A percentile compares a stretch with the other conserved stretches of the same genome.
These are phyloP conservation scores for Eudorina sp. DNA, from an alignment of 139 green algal species.

Conservation along the genomic window DNA sequence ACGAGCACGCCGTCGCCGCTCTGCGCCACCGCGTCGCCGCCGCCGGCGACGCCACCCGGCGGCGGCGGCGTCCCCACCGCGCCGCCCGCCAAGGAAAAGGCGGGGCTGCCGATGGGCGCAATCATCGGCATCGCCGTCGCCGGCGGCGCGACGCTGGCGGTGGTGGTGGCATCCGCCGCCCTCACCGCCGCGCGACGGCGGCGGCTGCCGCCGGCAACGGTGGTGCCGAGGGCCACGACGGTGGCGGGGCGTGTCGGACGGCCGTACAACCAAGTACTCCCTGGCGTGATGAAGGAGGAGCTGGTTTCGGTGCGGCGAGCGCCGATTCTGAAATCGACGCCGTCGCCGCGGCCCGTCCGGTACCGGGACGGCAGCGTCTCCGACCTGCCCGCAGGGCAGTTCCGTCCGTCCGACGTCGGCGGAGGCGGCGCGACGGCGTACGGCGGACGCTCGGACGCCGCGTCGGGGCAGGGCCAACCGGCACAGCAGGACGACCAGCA, in stretches of 20 bases:
- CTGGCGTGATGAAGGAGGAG: background rate
- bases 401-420: background rate
- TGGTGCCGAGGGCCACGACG: no score
- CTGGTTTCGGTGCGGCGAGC: background rate
- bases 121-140: background rate
- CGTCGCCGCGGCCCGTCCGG: background rate
- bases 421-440: background rate
- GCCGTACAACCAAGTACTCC: background rate
- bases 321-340: background rate
- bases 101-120: background rate
- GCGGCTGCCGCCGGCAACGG: no score
- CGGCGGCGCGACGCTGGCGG: background rate
- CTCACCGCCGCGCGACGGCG: background rate
- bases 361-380: background rate
- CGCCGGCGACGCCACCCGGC: no score
- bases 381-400: background rate
- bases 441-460: no score
- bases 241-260: background rate
- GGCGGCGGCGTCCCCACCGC: no score
- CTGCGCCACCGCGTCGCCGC: background rate
- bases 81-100: background rate
- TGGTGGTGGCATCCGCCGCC: background rate
- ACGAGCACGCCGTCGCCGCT: background rate
- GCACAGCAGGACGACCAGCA: background rate
- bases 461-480: no score